These are phyloP conservation scores for Ceratobasidium sp. DNA, from an alignment of 1,284 basidiomycete genomes.

Conservation along the genomic window DNA sequence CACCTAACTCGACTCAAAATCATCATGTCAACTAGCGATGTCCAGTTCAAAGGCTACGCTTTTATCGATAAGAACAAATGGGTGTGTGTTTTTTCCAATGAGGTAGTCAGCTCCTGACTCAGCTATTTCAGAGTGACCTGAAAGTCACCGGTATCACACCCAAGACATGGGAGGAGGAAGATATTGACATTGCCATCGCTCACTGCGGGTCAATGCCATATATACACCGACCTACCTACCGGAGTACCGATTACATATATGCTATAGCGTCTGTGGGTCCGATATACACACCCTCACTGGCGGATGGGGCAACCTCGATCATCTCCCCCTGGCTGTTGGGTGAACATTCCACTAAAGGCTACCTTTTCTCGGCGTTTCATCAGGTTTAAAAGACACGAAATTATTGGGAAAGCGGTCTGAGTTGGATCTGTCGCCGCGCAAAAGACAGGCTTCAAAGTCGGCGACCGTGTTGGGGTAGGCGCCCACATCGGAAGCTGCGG, in stretches of 20 bases:
- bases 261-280: slow-evolving; percentile 63
- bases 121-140: slow-evolving; percentile 59
- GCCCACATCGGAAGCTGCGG: slow-evolving; percentile 70
- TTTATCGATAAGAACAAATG: slow-evolving; percentile 44
- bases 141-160: slow-evolving; percentile 60
- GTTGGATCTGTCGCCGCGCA: slow-evolving; percentile 60
- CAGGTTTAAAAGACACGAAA: slow-evolving; percentile 65
- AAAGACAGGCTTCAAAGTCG: slow-evolving; percentile 64
- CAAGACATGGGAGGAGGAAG: slow-evolving; percentile 57
- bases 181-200: slow-evolving; percentile 60
- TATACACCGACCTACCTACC: too few species aligned
- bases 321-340: slow-evolving; percentile 25
- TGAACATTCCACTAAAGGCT: not conserved
- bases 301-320: slow-evolving; percentile 52
- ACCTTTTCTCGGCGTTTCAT: not conserved
- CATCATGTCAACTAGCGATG: slow-evolving; percentile 4
- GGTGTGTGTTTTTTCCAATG: slow-evolving; percentile 23
- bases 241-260: too few species aligned
- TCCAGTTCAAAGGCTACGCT: slow-evolving; percentile 48
- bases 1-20: too few species aligned
- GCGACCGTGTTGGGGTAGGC: slow-evolving; percentile 75
- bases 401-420: slow-evolving; percentile 69
- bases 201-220: slow-evolving; percentile 59
- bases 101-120: not conserved
- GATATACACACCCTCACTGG: slow-evolving; percentile 67